phyloP scores from a whole-genome alignment of 2,329 filamentous ascomycete genomes.

The Neofusicoccum sp. region DNA sequence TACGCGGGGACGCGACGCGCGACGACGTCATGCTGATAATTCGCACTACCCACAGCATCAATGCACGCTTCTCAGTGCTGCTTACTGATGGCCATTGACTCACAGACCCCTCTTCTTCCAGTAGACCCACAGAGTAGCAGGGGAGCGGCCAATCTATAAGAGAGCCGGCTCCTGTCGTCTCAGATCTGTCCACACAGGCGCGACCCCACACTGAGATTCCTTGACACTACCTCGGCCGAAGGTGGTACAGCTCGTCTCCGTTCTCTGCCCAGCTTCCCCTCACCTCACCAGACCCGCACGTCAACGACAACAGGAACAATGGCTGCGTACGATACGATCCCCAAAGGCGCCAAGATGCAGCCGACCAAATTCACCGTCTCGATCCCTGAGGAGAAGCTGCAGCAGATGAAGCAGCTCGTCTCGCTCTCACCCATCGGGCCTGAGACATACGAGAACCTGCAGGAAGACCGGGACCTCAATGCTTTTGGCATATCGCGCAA shows the following conservation, averaged over 20 bases:
- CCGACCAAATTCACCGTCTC: slow-evolving; percentile 29
- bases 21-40: slow-evolving; percentile 9
- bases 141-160: background rate
- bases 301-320: background rate
- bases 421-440: slow-evolving; percentile 34
- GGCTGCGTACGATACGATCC: slow-evolving; percentile 18
- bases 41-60: background rate
- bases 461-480: slow-evolving; percentile 24
- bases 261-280: too few species aligned
- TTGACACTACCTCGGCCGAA: too few species aligned
- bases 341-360: slow-evolving; percentile 5
- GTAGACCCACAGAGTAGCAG: background rate
- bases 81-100: background rate
- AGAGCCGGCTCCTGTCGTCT: background rate
- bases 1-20: background rate
- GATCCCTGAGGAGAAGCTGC: slow-evolving; percentile 32
- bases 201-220: background rate
- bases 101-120: background rate
- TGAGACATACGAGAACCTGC: slow-evolving; percentile 29
- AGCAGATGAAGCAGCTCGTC: slow-evolving; percentile 37
- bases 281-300: background rate
- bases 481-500: slow-evolving; percentile 31
- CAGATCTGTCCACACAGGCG: background rate
- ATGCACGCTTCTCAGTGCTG: background rate
- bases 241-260: too few species aligned